Percentiles rank a stretch among this genome's conserved stretches.
phyloP scores from a whole-genome alignment of 352 stramenopile genomes.

The Globisporangium echinulatum region DNA sequence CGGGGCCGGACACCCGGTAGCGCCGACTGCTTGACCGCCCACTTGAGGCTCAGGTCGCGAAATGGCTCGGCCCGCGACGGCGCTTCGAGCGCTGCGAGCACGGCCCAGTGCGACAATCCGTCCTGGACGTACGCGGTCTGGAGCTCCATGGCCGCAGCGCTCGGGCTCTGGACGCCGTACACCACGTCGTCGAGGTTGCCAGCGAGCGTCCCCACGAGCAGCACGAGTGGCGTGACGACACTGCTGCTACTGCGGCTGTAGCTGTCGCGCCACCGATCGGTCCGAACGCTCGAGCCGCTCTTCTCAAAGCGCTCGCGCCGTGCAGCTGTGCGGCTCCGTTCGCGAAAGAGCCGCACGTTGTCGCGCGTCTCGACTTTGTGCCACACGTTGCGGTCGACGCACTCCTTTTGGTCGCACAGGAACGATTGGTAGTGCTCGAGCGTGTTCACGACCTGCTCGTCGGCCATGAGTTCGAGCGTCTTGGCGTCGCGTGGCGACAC shows the following conservation, averaged over 20 bases:
- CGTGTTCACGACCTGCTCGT: conserved; percentile 6
- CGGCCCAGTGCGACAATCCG: conserved; percentile 36
- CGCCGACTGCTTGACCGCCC: conserved; percentile 42
- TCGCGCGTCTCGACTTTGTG: conserved; percentile 1
- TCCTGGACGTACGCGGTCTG: conserved; percentile 51
- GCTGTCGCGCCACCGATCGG: neutral
- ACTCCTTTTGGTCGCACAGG: conserved; percentile 10
- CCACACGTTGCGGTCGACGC: conserved; percentile 10
- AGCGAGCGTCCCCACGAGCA: conserved; percentile 12
- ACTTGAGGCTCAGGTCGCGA: conserved; percentile 40
- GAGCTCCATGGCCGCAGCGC: conserved; percentile 42
- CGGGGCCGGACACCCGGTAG: conserved; percentile 42
- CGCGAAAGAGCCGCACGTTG: conserved; percentile 1
- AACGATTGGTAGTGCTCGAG: conserved; percentile 9
- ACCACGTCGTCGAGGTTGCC: conserved; percentile 17
- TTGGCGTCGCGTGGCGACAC: conserved; percentile 6
- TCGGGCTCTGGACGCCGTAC: conserved; percentile 15
- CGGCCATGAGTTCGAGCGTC: conserved; percentile 4
- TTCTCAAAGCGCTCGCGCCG: conserved; percentile 10
- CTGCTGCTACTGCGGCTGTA: neutral
- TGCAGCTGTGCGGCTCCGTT: conserved; percentile 1
- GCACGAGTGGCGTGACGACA: conserved; percentile 7
- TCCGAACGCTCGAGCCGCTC: conserved; percentile 9
- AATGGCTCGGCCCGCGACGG: conserved; percentile 39
- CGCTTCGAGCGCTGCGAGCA: conserved; percentile 31